phyloP scores from a whole-genome alignment of 2,329 filamentous ascomycete species.

The Aspergillus pseudoviridinutans region DNA sequence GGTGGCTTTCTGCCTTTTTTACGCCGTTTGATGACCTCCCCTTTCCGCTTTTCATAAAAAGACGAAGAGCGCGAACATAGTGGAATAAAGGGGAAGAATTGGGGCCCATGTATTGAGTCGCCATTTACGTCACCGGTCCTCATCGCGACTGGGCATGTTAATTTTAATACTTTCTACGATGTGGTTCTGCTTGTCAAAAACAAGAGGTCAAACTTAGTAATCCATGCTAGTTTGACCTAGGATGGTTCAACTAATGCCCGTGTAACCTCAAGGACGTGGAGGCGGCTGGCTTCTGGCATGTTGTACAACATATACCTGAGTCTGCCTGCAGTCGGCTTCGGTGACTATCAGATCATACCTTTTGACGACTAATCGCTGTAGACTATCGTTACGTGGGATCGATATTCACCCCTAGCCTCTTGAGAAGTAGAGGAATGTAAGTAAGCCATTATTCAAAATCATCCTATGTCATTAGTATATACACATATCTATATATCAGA shows the following conservation, averaged over 20 bases:
- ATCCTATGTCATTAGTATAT: conserved; percentile 7
- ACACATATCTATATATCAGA: not conserved
- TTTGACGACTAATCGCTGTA: too few species aligned
- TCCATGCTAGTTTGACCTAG: not conserved
- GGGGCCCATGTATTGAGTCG: not conserved
- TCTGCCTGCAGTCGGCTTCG: too few species aligned
- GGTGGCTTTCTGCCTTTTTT: not conserved
- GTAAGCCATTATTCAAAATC: not conserved
- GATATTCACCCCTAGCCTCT: too few species aligned
- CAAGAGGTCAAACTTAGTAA: not conserved
- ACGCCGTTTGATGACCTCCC: not conserved
- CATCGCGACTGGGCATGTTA: not conserved
- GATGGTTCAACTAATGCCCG: not conserved
- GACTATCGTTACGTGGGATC: too few species aligned
- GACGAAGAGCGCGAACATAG: not conserved
- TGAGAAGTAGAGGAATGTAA: not conserved
- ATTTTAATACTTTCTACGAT: not conserved
- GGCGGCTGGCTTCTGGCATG: not conserved
- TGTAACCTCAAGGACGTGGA: not conserved
- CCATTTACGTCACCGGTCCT: not conserved
- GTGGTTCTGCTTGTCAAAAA: not conserved
- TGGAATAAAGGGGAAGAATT: not conserved
- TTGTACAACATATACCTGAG: not conserved
- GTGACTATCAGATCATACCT: too few species aligned
- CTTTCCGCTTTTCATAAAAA: not conserved